Percentiles rank a stretch among this genome's conserved stretches.
Evolutionary conservation across 2,329 filamentous ascomycete species (phyloP).

Genomic region (Lecanosticta acicola): DNA sequence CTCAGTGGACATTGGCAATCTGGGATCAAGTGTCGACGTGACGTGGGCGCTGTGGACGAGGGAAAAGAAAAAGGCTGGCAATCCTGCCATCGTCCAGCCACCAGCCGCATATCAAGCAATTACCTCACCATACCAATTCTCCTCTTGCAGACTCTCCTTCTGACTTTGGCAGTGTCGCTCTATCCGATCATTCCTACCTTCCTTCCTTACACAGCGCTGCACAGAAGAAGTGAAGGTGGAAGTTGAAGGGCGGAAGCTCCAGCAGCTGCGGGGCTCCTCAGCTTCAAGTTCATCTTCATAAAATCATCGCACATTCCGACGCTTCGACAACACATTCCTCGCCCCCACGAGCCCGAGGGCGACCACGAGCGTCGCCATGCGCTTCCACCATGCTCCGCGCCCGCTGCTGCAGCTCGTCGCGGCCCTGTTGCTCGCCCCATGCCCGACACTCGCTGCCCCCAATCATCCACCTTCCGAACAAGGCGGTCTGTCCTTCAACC

Average conservation of each 20-base stretch:
- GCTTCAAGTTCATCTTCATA: background rate
- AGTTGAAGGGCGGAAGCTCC: no score
- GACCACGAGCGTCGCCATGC: conserved; percentile 17
- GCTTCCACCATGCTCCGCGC: conserved; percentile 20
- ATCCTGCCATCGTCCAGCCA: no score
- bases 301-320: background rate
- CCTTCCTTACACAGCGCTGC: background rate
- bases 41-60: no score
- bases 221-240: no score
- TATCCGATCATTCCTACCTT: background rate
- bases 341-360: conserved; percentile 6
- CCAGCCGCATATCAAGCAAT: no score
- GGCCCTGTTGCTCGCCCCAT: conserved; percentile 25
- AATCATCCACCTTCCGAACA: conserved; percentile 21
- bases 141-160: no score
- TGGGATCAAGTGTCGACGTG: no score
- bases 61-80: no score
- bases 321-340: conserved; percentile 1
- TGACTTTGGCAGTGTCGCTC: no score
- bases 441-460: conserved; percentile 24
- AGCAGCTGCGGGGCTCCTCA: no score
- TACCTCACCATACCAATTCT: no score
- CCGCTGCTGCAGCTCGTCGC: conserved; percentile 28
- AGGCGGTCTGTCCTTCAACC: conserved; percentile 30
- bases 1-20: no score